Evolutionary conservation across 129 eudicot species (phyloP).

Genomic region (Silybum marianum): DNA sequence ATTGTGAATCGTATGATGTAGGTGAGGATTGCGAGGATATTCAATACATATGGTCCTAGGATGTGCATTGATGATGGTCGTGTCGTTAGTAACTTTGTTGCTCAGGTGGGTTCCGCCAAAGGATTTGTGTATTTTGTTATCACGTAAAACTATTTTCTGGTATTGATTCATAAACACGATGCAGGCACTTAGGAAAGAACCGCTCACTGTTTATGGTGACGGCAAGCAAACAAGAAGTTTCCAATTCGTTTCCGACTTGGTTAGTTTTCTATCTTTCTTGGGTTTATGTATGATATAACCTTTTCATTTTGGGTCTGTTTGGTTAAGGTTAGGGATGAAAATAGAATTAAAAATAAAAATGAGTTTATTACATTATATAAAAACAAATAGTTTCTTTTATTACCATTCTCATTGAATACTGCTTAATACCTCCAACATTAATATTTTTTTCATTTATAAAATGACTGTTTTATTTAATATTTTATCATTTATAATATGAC

Average conservation of each 20-base stretch:
- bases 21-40: conserved; percentile 92
- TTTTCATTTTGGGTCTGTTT: too few relatives aligned
- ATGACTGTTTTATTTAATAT: neutral
- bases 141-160: neutral
- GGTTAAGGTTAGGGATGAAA: too few relatives aligned
- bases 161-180: conserved; percentile 9
- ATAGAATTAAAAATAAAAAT: too few relatives aligned
- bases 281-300: neutral
- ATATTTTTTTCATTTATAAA: neutral
- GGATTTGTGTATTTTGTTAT: neutral
- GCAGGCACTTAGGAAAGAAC: conserved; percentile 90
- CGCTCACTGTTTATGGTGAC: conserved; percentile 91
- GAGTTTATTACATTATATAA: too few relatives aligned
- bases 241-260: conserved; percentile 92
- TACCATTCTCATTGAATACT: too few relatives aligned
- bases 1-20: neutral
- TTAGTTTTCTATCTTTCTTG: conserved; percentile 22
- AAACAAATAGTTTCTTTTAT: too few relatives aligned
- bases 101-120: conserved; percentile 52
- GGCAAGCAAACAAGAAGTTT: conserved; percentile 97
- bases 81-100: conserved; percentile 97
- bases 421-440: too few relatives aligned
- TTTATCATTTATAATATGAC: neutral
- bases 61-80: conserved; percentile 99
- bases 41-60: conserved; percentile 95